Evolutionary conservation across 768 basidiomycete species (phyloP), one percentile per base, ranked within the genome.

Genomic region (Cubamyces sp.): DNA sequence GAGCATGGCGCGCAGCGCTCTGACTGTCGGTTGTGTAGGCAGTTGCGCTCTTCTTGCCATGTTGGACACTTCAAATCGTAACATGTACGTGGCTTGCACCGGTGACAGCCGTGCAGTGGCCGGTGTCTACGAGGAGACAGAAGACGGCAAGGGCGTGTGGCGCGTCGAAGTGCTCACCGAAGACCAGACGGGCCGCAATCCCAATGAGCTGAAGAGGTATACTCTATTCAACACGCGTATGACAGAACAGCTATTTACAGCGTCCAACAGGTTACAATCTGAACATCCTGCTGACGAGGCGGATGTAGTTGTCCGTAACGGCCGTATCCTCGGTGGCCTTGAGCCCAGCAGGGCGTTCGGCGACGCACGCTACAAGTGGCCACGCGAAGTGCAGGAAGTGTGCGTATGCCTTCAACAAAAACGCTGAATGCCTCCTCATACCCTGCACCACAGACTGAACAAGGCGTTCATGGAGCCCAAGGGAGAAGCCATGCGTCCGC

Each of bases 21-120:
- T 54, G 34, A 57, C 18, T 43, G 23, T 8, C 34, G 2, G 16
- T 14, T 56, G 18, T 41, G n/a, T 71, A 83, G 96, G 96, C 3
- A 94, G 94, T 61, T 98, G 96, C 74, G 94, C 96, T 1, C 77
- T 99, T 57, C 81, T 96, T 74, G 88, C 95, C 0, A 73, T 96
- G 48, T 84, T 99, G 60, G 96, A 98, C 71, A 91, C 92, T 0
- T 86, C 88, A 6, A 82, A 90, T 61, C 83, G 81, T 47, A 87
- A 94, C 71, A 74, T 98, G 26, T 96, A 97, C 68, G 86, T 98
- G 37, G 96, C 96, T 9, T 87, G 88, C 67, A 88, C 94, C 5
- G 97, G 97, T 0, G 97, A 99, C 72, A 91, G 92, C 71, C 85
- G 97, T 50, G 97, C 97, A 14, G 94, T 99, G 6, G 96, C 96